A percentile compares a stretch with the other conserved stretches of the same genome.
phyloP scores from a whole-genome alignment of 176 grass and related monocot genomes.

The Avena insularis region DNA sequence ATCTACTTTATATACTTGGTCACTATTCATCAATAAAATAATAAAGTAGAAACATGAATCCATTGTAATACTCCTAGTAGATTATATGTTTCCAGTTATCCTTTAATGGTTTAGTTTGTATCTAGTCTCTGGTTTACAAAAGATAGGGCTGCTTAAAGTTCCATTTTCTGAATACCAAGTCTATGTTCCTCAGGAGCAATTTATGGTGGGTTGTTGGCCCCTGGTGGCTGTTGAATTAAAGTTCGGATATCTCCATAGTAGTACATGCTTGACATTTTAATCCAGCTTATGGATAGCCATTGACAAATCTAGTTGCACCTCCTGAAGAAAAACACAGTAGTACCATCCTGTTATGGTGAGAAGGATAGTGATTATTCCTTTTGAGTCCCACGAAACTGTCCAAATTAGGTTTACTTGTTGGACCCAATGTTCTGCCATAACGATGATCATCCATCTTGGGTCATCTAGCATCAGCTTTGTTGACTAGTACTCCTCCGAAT shows the following conservation, averaged over 20 bases:
- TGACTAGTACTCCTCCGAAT: not conserved
- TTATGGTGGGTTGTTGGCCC: not conserved
- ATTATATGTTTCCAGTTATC: not conserved
- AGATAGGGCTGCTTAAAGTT: not conserved
- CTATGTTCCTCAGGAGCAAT: not conserved
- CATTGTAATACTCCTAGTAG: not conserved
- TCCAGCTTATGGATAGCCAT: not conserved
- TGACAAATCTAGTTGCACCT: not conserved
- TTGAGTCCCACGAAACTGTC: not conserved
- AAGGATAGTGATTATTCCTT: not conserved
- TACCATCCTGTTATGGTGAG: conserved; percentile 12
- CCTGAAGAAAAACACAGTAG: not conserved
- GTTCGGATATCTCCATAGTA: not conserved
- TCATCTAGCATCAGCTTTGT: not conserved
- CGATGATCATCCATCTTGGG: conserved; percentile 20
- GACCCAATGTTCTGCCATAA: conserved; percentile 9
- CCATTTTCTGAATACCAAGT: conserved; percentile 22
- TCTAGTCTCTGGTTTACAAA: not conserved
- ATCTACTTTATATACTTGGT: conserved; percentile 14
- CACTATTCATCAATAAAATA: not conserved
- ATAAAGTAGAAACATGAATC: not conserved
- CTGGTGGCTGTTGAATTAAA: not conserved
- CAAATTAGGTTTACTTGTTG: not conserved
- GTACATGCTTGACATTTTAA: not conserved
- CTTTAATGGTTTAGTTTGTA: not conserved